Evolutionary conservation across 1,284 basidiomycete genomes (phyloP).

Genomic region (Leccinum colubrinum): DNA sequence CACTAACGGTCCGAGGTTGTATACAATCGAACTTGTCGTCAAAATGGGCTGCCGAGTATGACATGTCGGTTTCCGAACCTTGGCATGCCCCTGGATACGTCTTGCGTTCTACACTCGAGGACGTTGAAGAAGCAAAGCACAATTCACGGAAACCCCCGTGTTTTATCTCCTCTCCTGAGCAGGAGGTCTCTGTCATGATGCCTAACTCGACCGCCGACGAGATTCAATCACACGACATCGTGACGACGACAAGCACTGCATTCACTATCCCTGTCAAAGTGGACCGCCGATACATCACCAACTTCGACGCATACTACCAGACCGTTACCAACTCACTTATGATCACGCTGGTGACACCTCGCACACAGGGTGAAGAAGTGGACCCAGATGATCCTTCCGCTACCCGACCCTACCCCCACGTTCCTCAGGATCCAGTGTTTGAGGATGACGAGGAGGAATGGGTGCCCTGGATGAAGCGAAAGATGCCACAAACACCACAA

Average conservation of each 20-base stretch:
- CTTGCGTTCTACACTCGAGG: neutral
- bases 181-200: neutral
- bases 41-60: conserved; percentile 5
- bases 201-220: conserved; percentile 3
- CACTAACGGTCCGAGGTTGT: neutral
- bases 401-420: neutral
- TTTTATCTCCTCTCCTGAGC: too few species aligned
- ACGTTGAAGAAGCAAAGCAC: neutral
- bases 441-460: conserved; percentile 8
- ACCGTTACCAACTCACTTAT: conserved; percentile 2
- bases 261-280: conserved; percentile 3
- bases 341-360: neutral
- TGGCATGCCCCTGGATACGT: neutral
- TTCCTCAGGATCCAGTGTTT: neutral
- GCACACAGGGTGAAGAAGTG: neutral
- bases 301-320: conserved; percentile 10
- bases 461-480: conserved; percentile 7
- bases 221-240: neutral
- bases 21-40: neutral
- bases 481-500: neutral
- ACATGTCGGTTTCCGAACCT: neutral
- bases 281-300: neutral
- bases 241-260: conserved; percentile 5
- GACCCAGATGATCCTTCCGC: neutral
- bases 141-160: neutral